These are phyloP conservation scores for Botryotinia calthae DNA, from an alignment of 2,329 filamentous ascomycete genomes.

Conservation along the genomic window DNA sequence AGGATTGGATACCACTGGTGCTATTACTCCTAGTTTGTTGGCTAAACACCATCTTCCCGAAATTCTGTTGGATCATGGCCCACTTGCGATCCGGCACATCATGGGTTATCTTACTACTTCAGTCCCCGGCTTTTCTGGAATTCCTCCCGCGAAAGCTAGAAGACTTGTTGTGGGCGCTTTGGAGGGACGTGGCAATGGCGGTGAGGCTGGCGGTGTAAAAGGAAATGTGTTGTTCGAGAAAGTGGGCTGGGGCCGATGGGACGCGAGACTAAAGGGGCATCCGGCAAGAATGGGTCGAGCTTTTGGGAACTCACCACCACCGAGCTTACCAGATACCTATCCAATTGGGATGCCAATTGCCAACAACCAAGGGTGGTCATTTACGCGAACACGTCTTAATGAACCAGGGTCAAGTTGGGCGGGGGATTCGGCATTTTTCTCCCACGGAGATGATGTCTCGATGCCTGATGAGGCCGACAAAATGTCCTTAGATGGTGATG, in stretches of 20 bases:
- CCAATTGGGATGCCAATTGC: conserved; percentile 56
- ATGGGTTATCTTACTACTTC: conserved; percentile 92
- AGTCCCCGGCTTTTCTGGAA: conserved; percentile 87
- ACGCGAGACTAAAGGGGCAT: conserved; percentile 72
- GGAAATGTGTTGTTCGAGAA: conserved; percentile 86
- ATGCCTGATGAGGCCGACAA: conserved; percentile 88
- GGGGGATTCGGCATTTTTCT: conserved; percentile 72
- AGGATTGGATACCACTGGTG: conserved; percentile 67
- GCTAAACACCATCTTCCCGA: conserved; percentile 87
- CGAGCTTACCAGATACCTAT: conserved; percentile 45
- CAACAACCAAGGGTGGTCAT: conserved; percentile 45
- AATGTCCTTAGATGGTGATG: conserved; percentile 83
- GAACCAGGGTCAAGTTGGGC: conserved; percentile 60
- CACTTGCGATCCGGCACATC: conserved; percentile 89
- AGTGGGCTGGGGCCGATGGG: conserved; percentile 96
- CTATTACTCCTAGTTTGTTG: conserved; percentile 81
- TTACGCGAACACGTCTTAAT: conserved; percentile 50
- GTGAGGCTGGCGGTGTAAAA: conserved; percentile 58
- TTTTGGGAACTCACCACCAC: conserved; percentile 44
- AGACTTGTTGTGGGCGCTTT: conserved; percentile 88
- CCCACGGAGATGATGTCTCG: conserved; percentile 62
- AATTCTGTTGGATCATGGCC: conserved; percentile 85
- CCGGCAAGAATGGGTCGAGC: conserved; percentile 44
- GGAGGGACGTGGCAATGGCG: conserved; percentile 66
- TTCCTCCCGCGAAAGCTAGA: conserved; percentile 85